Percentiles rank a stretch among this genome's conserved stretches.
These are phyloP conservation scores for Colletotrichum orchidophilum DNA, from an alignment of 2,329 filamentous ascomycete genomes.

Conservation along the genomic window DNA sequence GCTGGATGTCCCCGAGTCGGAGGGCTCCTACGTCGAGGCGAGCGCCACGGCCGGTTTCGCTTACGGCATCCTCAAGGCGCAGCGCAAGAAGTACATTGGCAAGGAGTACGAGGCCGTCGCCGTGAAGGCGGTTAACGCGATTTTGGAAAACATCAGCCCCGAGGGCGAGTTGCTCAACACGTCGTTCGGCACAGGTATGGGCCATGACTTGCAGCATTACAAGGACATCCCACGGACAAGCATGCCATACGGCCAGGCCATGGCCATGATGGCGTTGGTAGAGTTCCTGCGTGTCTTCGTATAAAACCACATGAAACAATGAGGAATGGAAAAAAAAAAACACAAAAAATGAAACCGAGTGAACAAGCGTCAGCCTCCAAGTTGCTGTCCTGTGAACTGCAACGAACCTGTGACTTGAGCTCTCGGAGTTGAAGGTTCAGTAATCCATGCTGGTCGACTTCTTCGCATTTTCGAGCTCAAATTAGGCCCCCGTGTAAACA, in stretches of 20 bases:
- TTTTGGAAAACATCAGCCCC: conserved; percentile 71
- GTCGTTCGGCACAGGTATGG: conserved; percentile 84
- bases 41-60: conserved; percentile 85
- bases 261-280: conserved; percentile 84
- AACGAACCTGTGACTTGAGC: background rate
- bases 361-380: background rate
- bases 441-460: background rate
- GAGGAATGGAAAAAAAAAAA: background rate
- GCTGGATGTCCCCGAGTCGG: conserved; percentile 70
- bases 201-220: conserved; percentile 77
- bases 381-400: background rate
- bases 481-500: background rate
- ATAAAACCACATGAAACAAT: conserved; percentile 34
- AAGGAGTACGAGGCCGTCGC: conserved; percentile 69
- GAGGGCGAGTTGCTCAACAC: conserved; percentile 78
- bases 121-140: conserved; percentile 72
- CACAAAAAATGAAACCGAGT: background rate
- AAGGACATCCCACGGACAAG: conserved; percentile 79
- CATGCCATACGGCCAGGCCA: conserved; percentile 87
- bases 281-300: conserved; percentile 71
- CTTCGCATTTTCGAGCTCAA: background rate
- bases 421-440: background rate
- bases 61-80: conserved; percentile 80
- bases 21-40: conserved; percentile 79
- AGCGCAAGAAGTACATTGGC: conserved; percentile 74